Base-by-base conservation (phyloP, 441 rosid species). In the Eugenia klotzschiana region DNA sequence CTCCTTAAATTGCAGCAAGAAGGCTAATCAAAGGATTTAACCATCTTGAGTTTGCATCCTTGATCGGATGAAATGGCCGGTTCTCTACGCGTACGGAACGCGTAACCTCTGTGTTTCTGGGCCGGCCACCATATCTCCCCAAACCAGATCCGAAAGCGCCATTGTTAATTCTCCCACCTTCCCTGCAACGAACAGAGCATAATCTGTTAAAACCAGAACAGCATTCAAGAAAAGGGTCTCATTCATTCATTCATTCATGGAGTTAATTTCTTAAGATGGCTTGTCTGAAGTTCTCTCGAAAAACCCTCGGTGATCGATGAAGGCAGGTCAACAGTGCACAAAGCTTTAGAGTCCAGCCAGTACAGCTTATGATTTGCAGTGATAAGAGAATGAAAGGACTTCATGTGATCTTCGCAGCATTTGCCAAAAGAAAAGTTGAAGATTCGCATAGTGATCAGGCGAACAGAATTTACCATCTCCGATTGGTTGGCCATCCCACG, bases 91-190 rank as follows among this genome's bases (percentile, higher is more conserved):
- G 14, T 92, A 90, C 10, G 90, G 90, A 82, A 93, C 88, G 10
- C 72, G 55, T 18, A 91, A 20, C 89, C 96, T 91, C 82, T 82
- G 89, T 10, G 84, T 88, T 37, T 84, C 91, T 5, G 90, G 83
- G 43, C 94, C 93, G 15, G 91, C 92, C 43, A 88, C 91, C 94
- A 93, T 93, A 81, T 93, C 96, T 40, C 89, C 88, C 96, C 96
- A 93, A 25, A 93, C 87, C 84, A 92, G 86, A 89, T 91, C 89
- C 8, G 94, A 93, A 16, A 93, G 92, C 41, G 94, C 93, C 91
- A 91, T 89, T 26, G 96, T 92, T 88, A 93, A 57, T 84, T 91
- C 93, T 80, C 94, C 94, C 53, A 92, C 96, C 64, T 91, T 86
- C 56, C 94, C 96, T 93, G 89, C 84, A 46, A 83, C 53, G 43